phyloP scores from a whole-genome alignment of 225 moss, liverwort and hornwort genomes.

The Sphagnum contortum region DNA sequence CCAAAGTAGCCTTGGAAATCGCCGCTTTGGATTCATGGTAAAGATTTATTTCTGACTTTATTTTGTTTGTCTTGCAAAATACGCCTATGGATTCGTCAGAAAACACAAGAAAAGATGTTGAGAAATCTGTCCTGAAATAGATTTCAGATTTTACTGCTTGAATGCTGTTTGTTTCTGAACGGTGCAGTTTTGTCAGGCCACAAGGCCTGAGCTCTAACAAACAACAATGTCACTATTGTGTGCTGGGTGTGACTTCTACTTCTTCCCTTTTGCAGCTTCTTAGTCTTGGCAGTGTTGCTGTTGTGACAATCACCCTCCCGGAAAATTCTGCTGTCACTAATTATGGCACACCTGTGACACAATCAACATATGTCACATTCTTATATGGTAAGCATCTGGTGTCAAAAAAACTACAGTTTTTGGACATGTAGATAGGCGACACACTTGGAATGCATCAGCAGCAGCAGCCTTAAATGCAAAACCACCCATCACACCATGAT shows the following conservation, averaged over 20 bases:
- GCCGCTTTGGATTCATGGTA: constrained; percentile 61
- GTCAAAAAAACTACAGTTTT: not conserved
- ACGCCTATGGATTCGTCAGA: not conserved
- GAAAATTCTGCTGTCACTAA: constrained; percentile 53
- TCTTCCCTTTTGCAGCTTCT: constrained; percentile 18
- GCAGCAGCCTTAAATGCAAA: no score
- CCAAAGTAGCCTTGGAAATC: constrained; percentile 49
- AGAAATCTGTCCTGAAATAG: not conserved
- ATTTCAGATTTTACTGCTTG: not conserved
- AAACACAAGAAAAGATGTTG: not conserved
- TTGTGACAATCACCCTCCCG: constrained; percentile 56
- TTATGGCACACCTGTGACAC: constrained; percentile 48
- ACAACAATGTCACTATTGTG: not conserved
- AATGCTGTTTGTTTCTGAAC: not conserved
- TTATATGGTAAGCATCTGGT: constrained; percentile 43
- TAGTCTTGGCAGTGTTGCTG: constrained; percentile 36
- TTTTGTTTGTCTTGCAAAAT: not conserved
- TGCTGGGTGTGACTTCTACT: not conserved
- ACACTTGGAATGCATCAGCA: no score
- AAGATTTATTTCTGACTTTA: not conserved
- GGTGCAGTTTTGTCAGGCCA: not conserved
- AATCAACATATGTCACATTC: constrained; percentile 47
- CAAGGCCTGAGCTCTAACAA: no score
- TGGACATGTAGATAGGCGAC: no score
- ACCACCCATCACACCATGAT: no score